Conservation (phyloP, 169 alveolate species). For the Plasmodium billcollinsi region DNA sequence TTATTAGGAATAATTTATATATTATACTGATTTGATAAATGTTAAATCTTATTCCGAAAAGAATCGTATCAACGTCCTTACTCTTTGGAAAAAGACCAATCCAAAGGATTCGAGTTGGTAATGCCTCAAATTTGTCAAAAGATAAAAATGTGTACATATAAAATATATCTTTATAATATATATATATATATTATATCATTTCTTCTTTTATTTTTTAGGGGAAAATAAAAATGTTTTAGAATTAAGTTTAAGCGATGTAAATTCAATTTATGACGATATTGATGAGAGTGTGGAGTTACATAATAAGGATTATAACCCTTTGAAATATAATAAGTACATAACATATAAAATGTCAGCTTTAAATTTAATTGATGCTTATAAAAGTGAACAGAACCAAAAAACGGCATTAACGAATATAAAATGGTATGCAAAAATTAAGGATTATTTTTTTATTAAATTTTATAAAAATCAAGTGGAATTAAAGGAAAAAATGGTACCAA, state of each 20-base stretch:
- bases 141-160: not conserved
- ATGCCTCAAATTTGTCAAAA: conserved; percentile 23
- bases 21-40: conserved; percentile 27
- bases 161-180: too few species aligned
- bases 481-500: conserved; percentile 61
- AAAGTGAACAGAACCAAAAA: conserved; percentile 58
- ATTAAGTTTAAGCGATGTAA: conserved; percentile 61
- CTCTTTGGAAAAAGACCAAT: conserved; percentile 83
- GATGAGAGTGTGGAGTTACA: conserved; percentile 38
- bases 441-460: conserved; percentile 67
- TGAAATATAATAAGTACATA: conserved; percentile 50
- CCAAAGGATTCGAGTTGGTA: conserved; percentile 84
- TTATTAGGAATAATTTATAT: not conserved
- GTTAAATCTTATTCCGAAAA: conserved; percentile 82
- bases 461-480: conserved; percentile 64
- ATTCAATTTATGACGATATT: conserved; percentile 68
- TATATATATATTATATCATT: not conserved
- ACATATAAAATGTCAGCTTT: conserved; percentile 68
- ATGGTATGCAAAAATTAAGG: conserved; percentile 76
- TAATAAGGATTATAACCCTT: conserved; percentile 70
- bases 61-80: conserved; percentile 75
- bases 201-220: conserved; percentile 14
- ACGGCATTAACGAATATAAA: conserved; percentile 74
- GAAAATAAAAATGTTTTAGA: conserved; percentile 67
- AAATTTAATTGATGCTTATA: conserved; percentile 66